Percentiles rank a stretch among this genome's conserved stretches.
Conservation (phyloP, 768 basidiomycete species). For the Ramaria rubella region DNA sequence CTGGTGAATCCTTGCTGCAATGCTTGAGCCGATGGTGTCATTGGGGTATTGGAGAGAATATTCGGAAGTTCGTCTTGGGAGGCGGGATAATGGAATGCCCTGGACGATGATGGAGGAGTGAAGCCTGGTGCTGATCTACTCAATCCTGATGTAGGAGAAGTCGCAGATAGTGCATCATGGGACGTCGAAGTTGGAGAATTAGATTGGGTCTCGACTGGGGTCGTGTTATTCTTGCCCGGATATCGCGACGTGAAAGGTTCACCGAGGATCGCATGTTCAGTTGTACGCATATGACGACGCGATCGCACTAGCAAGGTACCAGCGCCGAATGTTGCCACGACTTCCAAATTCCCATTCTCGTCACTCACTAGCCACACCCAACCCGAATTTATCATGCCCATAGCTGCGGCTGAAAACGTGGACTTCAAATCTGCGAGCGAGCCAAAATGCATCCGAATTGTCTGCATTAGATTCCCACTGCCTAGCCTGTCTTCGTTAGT, state of each 20-base stretch:
- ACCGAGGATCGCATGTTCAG: constrained; percentile 23
- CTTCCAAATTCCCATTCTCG: constrained; percentile 49
- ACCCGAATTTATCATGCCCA: constrained; percentile 73
- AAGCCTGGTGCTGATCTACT: neutral
- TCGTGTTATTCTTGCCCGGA: neutral
- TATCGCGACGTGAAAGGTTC: constrained; percentile 15
- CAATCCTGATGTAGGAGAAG: neutral
- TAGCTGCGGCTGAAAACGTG: constrained; percentile 64
- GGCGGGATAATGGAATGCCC: neutral
- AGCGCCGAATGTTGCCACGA: constrained; percentile 82
- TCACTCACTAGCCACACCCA: constrained; percentile 88
- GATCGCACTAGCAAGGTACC: constrained; percentile 81
- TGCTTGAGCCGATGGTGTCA: neutral
- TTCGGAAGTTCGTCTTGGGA: neutral
- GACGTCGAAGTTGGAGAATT: neutral
- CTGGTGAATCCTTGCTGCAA: neutral
- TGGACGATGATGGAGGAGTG: neutral
- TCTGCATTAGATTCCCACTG: constrained; percentile 21
- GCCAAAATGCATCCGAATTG: constrained; percentile 50
- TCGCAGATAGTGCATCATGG: neutral
- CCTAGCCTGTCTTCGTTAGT: constrained; percentile 27
- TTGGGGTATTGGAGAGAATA: neutral
- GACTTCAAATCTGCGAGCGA: constrained; percentile 65
- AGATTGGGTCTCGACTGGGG: neutral
- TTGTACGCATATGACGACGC: constrained; percentile 24